Evolutionary conservation across 2,329 filamentous ascomycete species (phyloP), one percentile per base, ranked within the genome.

Genomic region (Pseudogymnoascus sp.): DNA sequence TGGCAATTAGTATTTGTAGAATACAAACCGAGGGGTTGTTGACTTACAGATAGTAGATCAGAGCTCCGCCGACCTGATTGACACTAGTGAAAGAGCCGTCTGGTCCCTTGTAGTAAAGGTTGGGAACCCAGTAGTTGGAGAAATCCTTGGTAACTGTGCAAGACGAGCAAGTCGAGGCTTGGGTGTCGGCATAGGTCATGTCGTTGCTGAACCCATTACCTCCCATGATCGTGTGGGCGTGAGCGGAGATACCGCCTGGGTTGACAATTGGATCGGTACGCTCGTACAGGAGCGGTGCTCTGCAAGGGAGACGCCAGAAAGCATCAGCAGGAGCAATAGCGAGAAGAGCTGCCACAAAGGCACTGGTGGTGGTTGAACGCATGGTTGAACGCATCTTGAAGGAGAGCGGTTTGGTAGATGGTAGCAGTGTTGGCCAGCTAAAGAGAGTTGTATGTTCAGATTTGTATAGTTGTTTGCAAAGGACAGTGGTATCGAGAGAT

Each of bases 121-220:
- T 78, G 0, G 87, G 87, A 14, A 83, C 84, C 87, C 88, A 90
- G 75, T 90, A 90, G 70, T 84, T 88, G 63, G 82, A 87, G 64
- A 83, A 75, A 72, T 89, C 87, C 66, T 83, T 76, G 28, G 79
- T 78, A 63, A 87, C 85, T 36, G 79, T 78, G 73, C 87, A 89
- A 3, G 87, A 86, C 1, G 87, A 87, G 73, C 88, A 90, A 10
- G 79, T 79, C 1, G 84, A 82, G 23, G 72, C 72, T 63, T 78
- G 75, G n/a, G 82, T 81, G 37, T 79, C 75, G 7, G 78, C 75
- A 69, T 82, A 86, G 62, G 75, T 76, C 78, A 84, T 82, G 28
- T 73, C 75, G 65, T 82, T 79, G 42, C 79, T 77, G 71, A 89
- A 89, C 6, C 78, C 84, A 66, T 83, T 84, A 18, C 85, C 86